phyloP scores from a whole-genome alignment of 805 yeast genomes.

The Metschnikowia proteae region DNA sequence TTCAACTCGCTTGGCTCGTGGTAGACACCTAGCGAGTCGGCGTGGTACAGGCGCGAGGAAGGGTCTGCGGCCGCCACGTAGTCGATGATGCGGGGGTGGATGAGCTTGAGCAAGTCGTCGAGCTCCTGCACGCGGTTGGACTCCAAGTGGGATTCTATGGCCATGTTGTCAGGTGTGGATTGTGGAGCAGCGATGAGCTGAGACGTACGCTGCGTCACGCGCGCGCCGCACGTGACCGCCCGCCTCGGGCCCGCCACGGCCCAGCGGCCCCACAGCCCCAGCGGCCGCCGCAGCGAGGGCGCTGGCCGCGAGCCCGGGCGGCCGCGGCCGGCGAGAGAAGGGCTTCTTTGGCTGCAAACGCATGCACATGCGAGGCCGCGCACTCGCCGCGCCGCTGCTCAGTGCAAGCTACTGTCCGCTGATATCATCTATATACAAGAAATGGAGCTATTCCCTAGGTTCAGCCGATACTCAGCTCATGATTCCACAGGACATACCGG shows the following conservation, averaged over 20 bases:
- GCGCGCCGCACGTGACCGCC: not conserved
- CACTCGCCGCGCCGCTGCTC: slow-evolving; percentile 22
- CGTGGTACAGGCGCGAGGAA: slow-evolving; percentile 24
- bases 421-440: too few species aligned
- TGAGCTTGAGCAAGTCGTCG: slow-evolving; percentile 47
- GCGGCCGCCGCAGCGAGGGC: too few species aligned
- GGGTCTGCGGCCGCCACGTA: slow-evolving; percentile 51
- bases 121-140: slow-evolving; percentile 52
- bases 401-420: not conserved
- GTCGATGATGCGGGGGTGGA: slow-evolving; percentile 48
- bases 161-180: slow-evolving; percentile 2
- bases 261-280: too few species aligned
- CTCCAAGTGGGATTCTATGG: slow-evolving; percentile 36
- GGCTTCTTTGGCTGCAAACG: not conserved
- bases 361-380: not conserved
- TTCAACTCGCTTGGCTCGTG: slow-evolving; percentile 49
- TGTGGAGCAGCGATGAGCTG: too few species aligned
- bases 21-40: slow-evolving; percentile 48
- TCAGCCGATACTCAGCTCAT: too few species aligned
- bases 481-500: too few species aligned
- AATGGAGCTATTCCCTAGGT: too few species aligned
- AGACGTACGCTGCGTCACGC: not conserved
- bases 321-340: too few species aligned
- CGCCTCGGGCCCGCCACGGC: not conserved
- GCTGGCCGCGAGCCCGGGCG: too few species aligned